Evolutionary conservation across 2,329 filamentous ascomycete genomes (phyloP), one percentile per base, ranked within the genome.

Genomic region (Colletotrichum chrysophilum): DNA sequence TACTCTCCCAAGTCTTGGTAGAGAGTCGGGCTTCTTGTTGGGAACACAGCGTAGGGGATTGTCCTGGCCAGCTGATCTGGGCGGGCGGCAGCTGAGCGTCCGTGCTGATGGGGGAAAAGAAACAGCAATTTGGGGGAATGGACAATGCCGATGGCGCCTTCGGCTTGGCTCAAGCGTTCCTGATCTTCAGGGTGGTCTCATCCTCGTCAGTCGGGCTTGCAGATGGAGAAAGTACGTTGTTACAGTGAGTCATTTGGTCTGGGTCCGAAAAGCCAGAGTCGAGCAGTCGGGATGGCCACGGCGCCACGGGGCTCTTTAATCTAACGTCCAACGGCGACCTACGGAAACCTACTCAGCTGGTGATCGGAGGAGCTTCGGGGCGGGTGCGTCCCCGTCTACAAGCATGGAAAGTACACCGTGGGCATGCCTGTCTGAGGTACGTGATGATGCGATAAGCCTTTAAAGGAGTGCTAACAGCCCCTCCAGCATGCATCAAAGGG

Each of bases 91-190:
- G 60, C 48, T 52, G 34, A 52, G 34, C 38, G 64, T 73, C 74
- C 70, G 74, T 74, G 74, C 74, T 65, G 58, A 18, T 52, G 70
- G 16, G 48, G 58, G 32, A 48, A 67, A 67, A 56, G 55, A n/a
- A 56, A 68, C 24, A 21, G 32, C 48, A 48, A 43, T 21, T 56
- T 28, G 16, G 66, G 30, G 56, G 24, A 43, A 65, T 66, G 36
- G 13, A 30, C 67, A 60, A 74, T 61, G 69, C 58, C 67, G 66
- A 70, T 70, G 58, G 66, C 67, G 36, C 68, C 68, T 66, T 61
- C 43, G 43, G 43, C 43, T 52, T 52, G 43, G 43, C 43, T 52
- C 43, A 52, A 52, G 43, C n/a, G 43, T 52, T 52, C 43, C 43
- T 34, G 52, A 24, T 43, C 7, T 21, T 55, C 68, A 66, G 30